These are phyloP conservation scores for Cladosporium sp. DNA, from an alignment of 2,329 filamentous ascomycete species.

Conservation along the genomic window DNA sequence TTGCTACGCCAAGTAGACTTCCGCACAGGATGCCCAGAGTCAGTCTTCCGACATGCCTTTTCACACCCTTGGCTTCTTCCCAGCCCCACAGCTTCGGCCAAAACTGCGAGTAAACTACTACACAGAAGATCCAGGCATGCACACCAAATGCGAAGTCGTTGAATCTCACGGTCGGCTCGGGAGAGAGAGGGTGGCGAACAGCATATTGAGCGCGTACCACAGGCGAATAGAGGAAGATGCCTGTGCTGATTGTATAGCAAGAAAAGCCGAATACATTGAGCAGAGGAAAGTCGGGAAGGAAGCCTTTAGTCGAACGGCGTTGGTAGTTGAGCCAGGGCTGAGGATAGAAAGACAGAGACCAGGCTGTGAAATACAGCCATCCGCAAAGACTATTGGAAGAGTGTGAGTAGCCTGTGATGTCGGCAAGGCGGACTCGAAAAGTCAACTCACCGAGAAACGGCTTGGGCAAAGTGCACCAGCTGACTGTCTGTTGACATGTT, in stretches of 20 bases:
- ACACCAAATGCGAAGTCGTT: conserved; percentile 88
- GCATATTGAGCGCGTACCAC: conserved; percentile 79
- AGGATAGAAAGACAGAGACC: conserved; percentile 90
- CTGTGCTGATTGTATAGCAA: conserved; percentile 67
- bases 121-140: conserved; percentile 70
- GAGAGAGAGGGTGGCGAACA: conserved; percentile 64
- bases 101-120: conserved; percentile 74
- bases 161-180: conserved; percentile 76
- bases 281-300: conserved; percentile 81
- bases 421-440: not conserved
- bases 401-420: not conserved
- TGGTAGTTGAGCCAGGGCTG: conserved; percentile 76
- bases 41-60: conserved; percentile 9
- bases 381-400: conserved; percentile 22
- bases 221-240: conserved; percentile 72
- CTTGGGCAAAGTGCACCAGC: conserved; percentile 6
- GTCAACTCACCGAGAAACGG: conserved; percentile 4
- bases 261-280: conserved; percentile 69
- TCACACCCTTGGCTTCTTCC: conserved; percentile 29
- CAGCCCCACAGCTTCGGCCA: conserved; percentile 71
- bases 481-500: not conserved
- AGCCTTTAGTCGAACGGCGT: conserved; percentile 72
- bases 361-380: conserved; percentile 27
- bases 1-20: conserved; percentile 47
- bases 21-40: conserved; percentile 9